Evolutionary conservation across 495 filamentous ascomycete genomes (phyloP).

Genomic region (Echria macrotheca): DNA sequence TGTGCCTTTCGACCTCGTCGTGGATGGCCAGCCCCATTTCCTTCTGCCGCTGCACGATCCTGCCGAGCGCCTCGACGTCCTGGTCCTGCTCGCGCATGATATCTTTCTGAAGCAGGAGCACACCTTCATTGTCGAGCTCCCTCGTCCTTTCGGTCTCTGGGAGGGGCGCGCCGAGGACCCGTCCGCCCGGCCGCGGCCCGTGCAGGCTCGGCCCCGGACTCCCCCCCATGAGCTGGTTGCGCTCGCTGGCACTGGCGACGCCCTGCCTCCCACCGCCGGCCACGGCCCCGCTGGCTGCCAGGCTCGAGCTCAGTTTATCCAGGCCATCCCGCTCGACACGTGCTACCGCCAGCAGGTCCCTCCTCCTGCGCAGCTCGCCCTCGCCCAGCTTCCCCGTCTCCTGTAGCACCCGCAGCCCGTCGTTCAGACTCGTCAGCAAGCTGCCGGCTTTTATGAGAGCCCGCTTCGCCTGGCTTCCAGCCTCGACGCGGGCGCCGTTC

Average conservation of each 20-base stretch:
- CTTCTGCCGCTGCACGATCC: conserved; percentile 72
- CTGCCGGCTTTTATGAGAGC: conserved; percentile 69
- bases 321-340: conserved; percentile 80
- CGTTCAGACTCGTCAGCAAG: conserved; percentile 61
- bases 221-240: conserved; percentile 30
- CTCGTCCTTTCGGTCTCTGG: conserved; percentile 83
- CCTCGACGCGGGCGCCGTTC: conserved; percentile 52
- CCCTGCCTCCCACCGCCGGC: conserved; percentile 17
- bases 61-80: conserved; percentile 67
- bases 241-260: conserved; percentile 25
- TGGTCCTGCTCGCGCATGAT: conserved; percentile 83
- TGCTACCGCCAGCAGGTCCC: conserved; percentile 71
- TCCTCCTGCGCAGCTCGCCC: conserved; percentile 78
- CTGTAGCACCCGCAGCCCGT: conserved; percentile 57
- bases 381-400: conserved; percentile 56
- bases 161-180: conserved; percentile 70
- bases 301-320: conserved; percentile 70
- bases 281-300: conserved; percentile 44
- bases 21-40: conserved; percentile 83
- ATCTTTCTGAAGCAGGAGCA: conserved; percentile 78
- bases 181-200: conserved; percentile 36
- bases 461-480: conserved; percentile 73
- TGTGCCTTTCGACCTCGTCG: conserved; percentile 80
- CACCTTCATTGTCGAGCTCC: conserved; percentile 84
- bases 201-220: neutral